Base-by-base conservation (phyloP, 73 alveolate genomes). In the Paramecium primaurelia region DNA sequence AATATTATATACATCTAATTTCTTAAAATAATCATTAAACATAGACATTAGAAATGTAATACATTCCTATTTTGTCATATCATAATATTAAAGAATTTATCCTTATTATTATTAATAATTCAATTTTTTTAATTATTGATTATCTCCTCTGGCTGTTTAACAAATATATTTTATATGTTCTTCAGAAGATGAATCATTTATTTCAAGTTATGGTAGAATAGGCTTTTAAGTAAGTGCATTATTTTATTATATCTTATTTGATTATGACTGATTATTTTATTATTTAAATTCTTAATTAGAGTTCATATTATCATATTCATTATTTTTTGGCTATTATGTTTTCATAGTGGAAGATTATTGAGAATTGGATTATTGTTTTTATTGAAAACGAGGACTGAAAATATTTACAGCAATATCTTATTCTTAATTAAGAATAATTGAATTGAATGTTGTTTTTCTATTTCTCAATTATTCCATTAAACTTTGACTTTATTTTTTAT, bases 401-500 rank as follows among this genome's bases (percentile, higher is more conserved):
- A 64, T 9, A 28, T 34, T 16, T 1, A 44, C 54, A 0, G 91
- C 77, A 6, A 80, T 80, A 25, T 44, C 91, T 47, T 80, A 36
- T 25, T 44, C 77, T 73, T 89, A 71, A 40, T 89, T 64, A 6
- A 69, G 77, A 16, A 60, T 25, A 12, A 83, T 47, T 20, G 94
- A 73, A 64, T 64, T 89, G n/a, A 45, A 71, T 25, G 49, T 30
- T n/a, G 12, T n/a, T 89, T 83, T 89, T 54, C 94, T 89, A 11
- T 40, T 71, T 89, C 91, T 89, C n/a, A 89, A 34, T 42, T 71
- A 28, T 47, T 89, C 94, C 92, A 89, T 89, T 26, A 71, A 73
- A 58, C 58, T 40, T n/a, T 69, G 14, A n/a, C 64, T 45, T 26
- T 68, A 49, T 36, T 89, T 54, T 37, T 89, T 89, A 47, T 89